Evolutionary conservation across 768 basidiomycete genomes (phyloP).

Genomic region (Mycena leptocephala): DNA sequence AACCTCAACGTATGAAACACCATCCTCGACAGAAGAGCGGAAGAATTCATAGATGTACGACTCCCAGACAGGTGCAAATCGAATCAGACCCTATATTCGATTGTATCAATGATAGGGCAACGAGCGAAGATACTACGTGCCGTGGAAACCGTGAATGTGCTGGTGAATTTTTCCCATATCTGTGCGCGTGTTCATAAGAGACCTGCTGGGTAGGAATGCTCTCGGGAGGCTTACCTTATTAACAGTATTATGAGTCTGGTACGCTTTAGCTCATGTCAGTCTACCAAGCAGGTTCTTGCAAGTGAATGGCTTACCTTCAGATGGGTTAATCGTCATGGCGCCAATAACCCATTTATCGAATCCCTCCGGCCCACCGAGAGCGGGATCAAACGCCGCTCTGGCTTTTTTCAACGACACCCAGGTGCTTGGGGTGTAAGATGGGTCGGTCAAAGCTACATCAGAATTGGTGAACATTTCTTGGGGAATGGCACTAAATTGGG

Average conservation of each 20-base stretch:
- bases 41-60: conserved; percentile 79
- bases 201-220: no score
- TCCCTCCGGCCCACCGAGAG: conserved; percentile 73
- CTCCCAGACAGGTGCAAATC: conserved; percentile 71
- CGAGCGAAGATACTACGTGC: conserved; percentile 51
- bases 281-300: neutral
- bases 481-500: conserved; percentile 70
- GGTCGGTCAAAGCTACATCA: conserved; percentile 54
- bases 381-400: conserved; percentile 64
- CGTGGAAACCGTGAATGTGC: conserved; percentile 64
- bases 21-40: conserved; percentile 75
- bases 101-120: neutral
- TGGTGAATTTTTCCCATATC: conserved; percentile 86
- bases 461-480: conserved; percentile 46
- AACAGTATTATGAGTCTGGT: conserved; percentile 80
- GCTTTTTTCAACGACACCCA: conserved; percentile 75
- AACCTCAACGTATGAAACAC: conserved; percentile 80
- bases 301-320: conserved; percentile 51
- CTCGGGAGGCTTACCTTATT: conserved; percentile 63
- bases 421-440: conserved; percentile 57
- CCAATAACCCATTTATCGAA: conserved; percentile 80
- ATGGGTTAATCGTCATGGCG: conserved; percentile 77
- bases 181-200: conserved; percentile 42
- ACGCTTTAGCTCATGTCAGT: conserved; percentile 56
- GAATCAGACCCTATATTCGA: conserved; percentile 57